These are phyloP conservation scores for Cystobasidium sp. DNA, from an alignment of 1,284 basidiomycete genomes.

Conservation along the genomic window DNA sequence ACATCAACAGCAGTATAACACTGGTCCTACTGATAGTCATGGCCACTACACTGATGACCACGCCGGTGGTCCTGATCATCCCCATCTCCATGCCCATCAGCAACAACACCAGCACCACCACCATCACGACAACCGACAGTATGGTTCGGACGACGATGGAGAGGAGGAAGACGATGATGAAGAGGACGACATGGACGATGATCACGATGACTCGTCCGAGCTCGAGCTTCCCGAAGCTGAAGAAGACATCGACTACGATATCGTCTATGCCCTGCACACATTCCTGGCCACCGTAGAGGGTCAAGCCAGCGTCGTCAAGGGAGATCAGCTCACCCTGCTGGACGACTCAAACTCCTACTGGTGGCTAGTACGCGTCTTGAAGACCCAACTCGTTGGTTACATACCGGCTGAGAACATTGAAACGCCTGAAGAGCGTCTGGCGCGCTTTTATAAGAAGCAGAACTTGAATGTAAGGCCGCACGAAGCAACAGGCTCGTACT, in stretches of 20 bases:
- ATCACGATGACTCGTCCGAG: slow-evolving; percentile 41
- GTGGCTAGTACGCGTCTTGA: slow-evolving; percentile 96
- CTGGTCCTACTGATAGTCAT: not conserved
- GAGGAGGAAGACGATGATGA: slow-evolving; percentile 41
- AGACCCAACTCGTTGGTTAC: slow-evolving; percentile 98
- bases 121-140: not conserved
- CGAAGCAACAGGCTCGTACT: no score
- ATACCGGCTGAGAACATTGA: slow-evolving; percentile 99
- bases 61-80: not conserved
- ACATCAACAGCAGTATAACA: not conserved
- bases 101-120: slow-evolving; percentile 2
- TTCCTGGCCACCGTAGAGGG: slow-evolving; percentile 95
- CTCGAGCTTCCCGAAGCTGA: slow-evolving; percentile 63
- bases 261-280: slow-evolving; percentile 86
- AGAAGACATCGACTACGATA: slow-evolving; percentile 86
- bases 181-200: slow-evolving; percentile 29
- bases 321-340: slow-evolving; percentile 88
- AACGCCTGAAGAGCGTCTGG: slow-evolving; percentile 94
- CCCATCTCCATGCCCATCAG: not conserved
- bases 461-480: slow-evolving; percentile 83
- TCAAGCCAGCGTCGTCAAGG: slow-evolving; percentile 94
- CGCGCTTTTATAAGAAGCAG: slow-evolving; percentile 93
- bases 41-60: not conserved
- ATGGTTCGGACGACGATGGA: slow-evolving; percentile 9
- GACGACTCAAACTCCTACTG: slow-evolving; percentile 97